These are phyloP conservation scores for Neoarthrinium moseri DNA, from an alignment of 2,329 filamentous ascomycete species.

Conservation along the genomic window DNA sequence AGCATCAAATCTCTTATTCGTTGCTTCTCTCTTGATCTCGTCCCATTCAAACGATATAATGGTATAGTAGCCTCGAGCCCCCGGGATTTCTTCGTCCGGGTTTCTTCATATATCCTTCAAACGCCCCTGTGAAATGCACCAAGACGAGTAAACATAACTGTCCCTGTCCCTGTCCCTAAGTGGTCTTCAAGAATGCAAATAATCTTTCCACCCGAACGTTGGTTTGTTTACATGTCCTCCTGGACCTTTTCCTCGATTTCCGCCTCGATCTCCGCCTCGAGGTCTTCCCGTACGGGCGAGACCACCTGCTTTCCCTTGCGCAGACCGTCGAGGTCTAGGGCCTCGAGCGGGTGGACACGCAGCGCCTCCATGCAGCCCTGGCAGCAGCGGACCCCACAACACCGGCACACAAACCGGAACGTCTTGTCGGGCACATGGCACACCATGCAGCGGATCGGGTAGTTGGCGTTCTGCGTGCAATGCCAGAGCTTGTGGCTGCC, in stretches of 20 bases:
- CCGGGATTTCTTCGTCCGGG: too few relatives aligned
- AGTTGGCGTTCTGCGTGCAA: constrained; percentile 44
- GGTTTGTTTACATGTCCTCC: background rate
- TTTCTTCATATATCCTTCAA: too few relatives aligned
- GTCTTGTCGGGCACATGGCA: constrained; percentile 46
- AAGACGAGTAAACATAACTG: too few relatives aligned
- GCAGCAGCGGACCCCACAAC: constrained; percentile 54
- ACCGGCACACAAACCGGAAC: constrained; percentile 46
- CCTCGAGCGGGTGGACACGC: constrained; percentile 36
- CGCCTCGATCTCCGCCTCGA: background rate
- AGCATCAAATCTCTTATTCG: too few relatives aligned
- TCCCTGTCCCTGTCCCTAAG: too few relatives aligned
- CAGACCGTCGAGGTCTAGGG: background rate
- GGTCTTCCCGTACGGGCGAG: background rate
- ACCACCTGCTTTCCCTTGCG: background rate
- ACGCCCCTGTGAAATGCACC: too few relatives aligned
- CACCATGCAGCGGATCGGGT: constrained; percentile 53
- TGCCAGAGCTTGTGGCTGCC: constrained; percentile 48
- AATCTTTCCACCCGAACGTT: too few relatives aligned
- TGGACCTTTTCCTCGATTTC: background rate
- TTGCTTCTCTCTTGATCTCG: too few relatives aligned
- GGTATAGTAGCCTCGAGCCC: too few relatives aligned
- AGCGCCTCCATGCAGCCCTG: constrained; percentile 43
- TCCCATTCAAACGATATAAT: too few relatives aligned
- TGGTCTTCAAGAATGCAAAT: too few relatives aligned